Evolutionary conservation across 2,329 filamentous ascomycete genomes (phyloP), one percentile per base, ranked within the genome.

Genomic region (Macrophomina pseudophaseolina): DNA sequence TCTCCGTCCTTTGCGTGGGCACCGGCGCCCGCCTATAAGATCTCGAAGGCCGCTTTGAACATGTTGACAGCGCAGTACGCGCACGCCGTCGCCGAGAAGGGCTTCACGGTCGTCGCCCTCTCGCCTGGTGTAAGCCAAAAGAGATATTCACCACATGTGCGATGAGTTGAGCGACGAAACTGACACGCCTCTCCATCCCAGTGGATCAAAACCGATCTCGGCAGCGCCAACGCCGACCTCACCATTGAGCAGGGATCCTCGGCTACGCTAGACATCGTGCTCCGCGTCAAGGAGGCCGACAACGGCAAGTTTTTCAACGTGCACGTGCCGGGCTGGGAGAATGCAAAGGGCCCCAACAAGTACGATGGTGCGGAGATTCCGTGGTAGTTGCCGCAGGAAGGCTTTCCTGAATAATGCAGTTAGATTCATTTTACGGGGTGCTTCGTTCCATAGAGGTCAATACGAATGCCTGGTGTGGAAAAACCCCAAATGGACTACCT

Each of bases 301-400:
- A 82, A 77, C 68, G 83, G 83, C 12, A 86, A 81, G 68, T 89
- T 86, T 49, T 35, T 77, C 14, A 80, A 80, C 49, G 77, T 82
- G 23, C 71, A 73, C 64, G 75, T 81, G 4, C 70, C 75, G 1
- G 80, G 23, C 23, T 23, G 23, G 23, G 23, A 23, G 23, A 23
- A 23, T 23, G 23, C 23, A 23, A 23, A 23, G 23, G 23, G 23
- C 23, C 23, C 23, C 23, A 23, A 23, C 23, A 23, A 23, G 23
- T 23, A 23, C 23, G 23, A 23, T 2, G 23, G 23, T 3, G 23
- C 23, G 23, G 23, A 23, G 23, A 3, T 23, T 23, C 23, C 23
- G 23, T 23, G 23, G 23, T 23, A 23, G 23, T 23, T 23, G 23
- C 1, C 23, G 23, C 23, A 23, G 23, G 23, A 23, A 3, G 23